Percentiles rank a stretch among this genome's conserved stretches.
Conservation (phyloP, 345 rosid genomes). For the Acer yangbiense region DNA sequence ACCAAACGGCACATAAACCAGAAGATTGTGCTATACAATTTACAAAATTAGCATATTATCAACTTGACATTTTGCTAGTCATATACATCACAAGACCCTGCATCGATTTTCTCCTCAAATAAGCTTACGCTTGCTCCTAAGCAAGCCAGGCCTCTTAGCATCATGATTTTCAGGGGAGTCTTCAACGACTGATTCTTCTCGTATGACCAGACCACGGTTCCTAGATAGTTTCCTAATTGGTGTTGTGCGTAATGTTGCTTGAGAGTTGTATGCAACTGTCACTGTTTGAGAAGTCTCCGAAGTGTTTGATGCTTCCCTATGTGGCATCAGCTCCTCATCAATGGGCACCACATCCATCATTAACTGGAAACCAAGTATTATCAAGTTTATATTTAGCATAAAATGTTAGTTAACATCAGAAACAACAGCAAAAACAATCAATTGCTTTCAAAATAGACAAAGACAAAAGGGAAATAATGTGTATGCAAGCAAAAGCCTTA, state of each 20-base stretch:
- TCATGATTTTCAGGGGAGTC: constrained; percentile 55
- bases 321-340: constrained; percentile 86
- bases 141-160: constrained; percentile 31
- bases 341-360: constrained; percentile 52
- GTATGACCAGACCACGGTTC: constrained; percentile 72
- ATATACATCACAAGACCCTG: background rate
- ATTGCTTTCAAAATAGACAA: background rate
- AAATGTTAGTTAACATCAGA: background rate
- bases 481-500: background rate
- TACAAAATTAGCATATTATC: background rate
- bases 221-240: constrained; percentile 80
- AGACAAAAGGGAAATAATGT: background rate
- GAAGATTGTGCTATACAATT: background rate
- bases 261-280: constrained; percentile 27
- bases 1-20: background rate
- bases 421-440: background rate
- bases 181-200: constrained; percentile 70
- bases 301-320: constrained; percentile 29
- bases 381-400: background rate
- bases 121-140: constrained; percentile 55
- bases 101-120: constrained; percentile 24
- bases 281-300: constrained; percentile 34
- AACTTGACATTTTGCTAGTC: background rate
- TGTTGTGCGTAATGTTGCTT: constrained; percentile 48
- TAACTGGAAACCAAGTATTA: constrained; percentile 37